Conservation (phyloP, 176 grass and related monocot species). For the Zizania latifolia region DNA sequence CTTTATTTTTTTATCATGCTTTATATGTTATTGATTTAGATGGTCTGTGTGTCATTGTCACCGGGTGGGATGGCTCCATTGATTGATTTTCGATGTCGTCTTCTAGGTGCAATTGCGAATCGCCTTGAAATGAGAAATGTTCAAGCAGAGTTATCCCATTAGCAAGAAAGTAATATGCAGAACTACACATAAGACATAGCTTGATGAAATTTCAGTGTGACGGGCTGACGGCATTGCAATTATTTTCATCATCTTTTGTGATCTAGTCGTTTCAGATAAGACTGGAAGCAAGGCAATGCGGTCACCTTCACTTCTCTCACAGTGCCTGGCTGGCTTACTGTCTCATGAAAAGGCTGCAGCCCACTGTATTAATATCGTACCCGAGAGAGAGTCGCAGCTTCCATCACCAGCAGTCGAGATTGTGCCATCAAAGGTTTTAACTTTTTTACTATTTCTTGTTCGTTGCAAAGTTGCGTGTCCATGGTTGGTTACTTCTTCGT, state of each 20-base stretch:
- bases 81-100: background rate
- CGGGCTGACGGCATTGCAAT: background rate
- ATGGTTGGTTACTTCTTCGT: background rate
- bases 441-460: background rate
- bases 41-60: too few relatives aligned
- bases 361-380: slow-evolving; percentile 39
- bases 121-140: background rate
- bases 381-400: slow-evolving; percentile 45
- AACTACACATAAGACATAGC: too few relatives aligned
- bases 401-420: slow-evolving; percentile 61
- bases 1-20: too few relatives aligned
- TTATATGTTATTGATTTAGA: too few relatives aligned
- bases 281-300: slow-evolving; percentile 31
- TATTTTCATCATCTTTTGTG: background rate
- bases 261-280: slow-evolving; percentile 9
- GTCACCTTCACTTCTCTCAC: slow-evolving; percentile 42
- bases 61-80: too few relatives aligned
- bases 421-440: slow-evolving; percentile 54
- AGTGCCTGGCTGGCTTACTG: slow-evolving; percentile 52
- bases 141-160: background rate
- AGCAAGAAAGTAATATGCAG: background rate
- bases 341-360: slow-evolving; percentile 42
- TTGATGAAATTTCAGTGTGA: background rate
- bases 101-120: background rate
- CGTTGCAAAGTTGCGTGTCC: background rate